Evolutionary conservation across 306 rosid species (phyloP).

Genomic region (Cotoneaster glaucophyllus): DNA sequence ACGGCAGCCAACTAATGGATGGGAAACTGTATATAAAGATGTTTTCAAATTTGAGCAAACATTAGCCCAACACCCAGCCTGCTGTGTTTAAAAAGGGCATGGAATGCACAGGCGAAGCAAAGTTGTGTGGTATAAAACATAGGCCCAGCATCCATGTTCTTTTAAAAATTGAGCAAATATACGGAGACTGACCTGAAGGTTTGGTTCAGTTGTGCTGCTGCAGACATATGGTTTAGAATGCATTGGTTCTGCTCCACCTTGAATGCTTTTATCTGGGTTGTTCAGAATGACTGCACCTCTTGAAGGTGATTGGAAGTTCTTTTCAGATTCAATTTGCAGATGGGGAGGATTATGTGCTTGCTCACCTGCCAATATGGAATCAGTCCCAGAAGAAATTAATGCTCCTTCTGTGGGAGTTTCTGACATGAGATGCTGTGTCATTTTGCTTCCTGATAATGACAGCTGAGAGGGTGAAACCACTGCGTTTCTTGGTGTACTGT

Average conservation of each 20-base stretch:
- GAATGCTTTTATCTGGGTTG: constrained; percentile 23
- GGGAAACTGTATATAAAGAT: not conserved
- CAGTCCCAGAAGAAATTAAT: constrained; percentile 9
- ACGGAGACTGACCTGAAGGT: constrained; percentile 6
- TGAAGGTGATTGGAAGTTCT: constrained; percentile 15
- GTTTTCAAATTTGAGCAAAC: not conserved
- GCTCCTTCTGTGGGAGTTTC: constrained; percentile 14
- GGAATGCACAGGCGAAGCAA: not conserved
- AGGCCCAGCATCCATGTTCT: not conserved
- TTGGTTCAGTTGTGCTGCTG: constrained; percentile 11
- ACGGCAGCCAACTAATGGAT: not conserved
- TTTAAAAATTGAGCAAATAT: not conserved
- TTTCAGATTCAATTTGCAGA: constrained; percentile 26
- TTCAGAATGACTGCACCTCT: constrained; percentile 19
- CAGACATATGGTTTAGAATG: constrained; percentile 1
- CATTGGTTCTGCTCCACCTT: constrained; percentile 12
- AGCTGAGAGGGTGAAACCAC: constrained; percentile 28
- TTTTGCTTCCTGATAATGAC: constrained; percentile 22
- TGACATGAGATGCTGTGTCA: constrained; percentile 20
- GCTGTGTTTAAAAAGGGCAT: not conserved
- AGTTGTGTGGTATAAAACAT: not conserved
- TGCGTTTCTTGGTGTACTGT: constrained; percentile 13
- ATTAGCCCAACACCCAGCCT: not conserved
- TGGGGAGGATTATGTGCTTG: constrained; percentile 8
- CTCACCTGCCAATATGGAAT: constrained; percentile 14